Percentiles rank a stretch among this genome's conserved stretches.
Conservation (phyloP, 2,329 filamentous ascomycete species). For the Penicillium occitanis region DNA sequence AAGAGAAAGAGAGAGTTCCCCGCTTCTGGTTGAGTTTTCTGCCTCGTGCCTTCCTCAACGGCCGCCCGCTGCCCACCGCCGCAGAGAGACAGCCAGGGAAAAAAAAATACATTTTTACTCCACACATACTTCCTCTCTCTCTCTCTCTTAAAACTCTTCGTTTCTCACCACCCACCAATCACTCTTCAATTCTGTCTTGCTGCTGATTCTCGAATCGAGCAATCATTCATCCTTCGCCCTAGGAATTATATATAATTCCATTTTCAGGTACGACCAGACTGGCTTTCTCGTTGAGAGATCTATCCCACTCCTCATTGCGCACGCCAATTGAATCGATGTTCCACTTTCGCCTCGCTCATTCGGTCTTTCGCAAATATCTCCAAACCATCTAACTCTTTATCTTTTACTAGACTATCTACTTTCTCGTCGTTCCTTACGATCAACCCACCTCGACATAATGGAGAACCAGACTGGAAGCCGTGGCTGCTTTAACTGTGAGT, state of each 20-base stretch:
- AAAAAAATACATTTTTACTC: slow-evolving; percentile 13
- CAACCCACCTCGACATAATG: slow-evolving; percentile 40
- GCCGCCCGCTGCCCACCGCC: background rate
- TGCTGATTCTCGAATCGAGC: background rate
- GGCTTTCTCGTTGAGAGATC: background rate
- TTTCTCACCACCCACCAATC: background rate
- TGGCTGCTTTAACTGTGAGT: slow-evolving; percentile 62
- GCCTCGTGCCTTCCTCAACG: slow-evolving; percentile 5
- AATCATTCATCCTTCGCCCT: background rate
- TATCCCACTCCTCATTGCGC: background rate
- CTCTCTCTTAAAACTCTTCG: slow-evolving; percentile 6
- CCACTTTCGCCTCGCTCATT: background rate
- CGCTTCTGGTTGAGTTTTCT: slow-evolving; percentile 1
- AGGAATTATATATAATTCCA: slow-evolving; percentile 13
- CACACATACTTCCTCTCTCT: slow-evolving; percentile 1
- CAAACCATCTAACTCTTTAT: background rate
- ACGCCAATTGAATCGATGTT: background rate
- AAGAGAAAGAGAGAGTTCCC: background rate
- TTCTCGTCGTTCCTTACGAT: slow-evolving; percentile 6
- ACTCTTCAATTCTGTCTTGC: background rate
- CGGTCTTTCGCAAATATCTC: background rate
- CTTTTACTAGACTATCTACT: background rate
- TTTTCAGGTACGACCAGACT: background rate
- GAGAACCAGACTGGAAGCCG: slow-evolving; percentile 52
- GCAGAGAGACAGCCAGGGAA: background rate